Conservation (phyloP, 2,329 filamentous ascomycete species). For the Annulohypoxylon truncatum region DNA sequence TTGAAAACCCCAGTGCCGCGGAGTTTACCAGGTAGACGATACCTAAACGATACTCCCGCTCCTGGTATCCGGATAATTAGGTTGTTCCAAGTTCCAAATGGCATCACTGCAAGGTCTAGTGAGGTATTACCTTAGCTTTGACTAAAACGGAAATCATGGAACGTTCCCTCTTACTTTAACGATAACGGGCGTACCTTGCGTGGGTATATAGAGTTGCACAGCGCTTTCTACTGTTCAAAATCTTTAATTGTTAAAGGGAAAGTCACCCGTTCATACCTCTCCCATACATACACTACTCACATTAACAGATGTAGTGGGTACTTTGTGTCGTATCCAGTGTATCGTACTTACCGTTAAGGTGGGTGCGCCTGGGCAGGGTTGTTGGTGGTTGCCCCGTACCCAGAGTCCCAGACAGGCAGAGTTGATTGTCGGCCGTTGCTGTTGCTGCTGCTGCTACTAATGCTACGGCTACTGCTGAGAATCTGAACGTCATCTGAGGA, state of each 20-base stretch:
- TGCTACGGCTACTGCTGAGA: slow-evolving; percentile 6
- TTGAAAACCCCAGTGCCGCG: slow-evolving; percentile 9
- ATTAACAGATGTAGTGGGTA: neutral
- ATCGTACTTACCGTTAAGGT: neutral
- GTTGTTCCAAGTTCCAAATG: slow-evolving; percentile 9
- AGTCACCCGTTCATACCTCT: neutral
- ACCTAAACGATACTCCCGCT: neutral
- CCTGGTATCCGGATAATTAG: slow-evolving; percentile 23
- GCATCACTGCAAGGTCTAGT: slow-evolving; percentile 19
- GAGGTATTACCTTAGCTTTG: slow-evolving; percentile 11
- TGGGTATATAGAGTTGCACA: neutral
- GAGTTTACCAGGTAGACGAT: neutral
- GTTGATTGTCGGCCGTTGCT: slow-evolving; percentile 22
- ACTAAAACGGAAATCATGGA: slow-evolving; percentile 11
- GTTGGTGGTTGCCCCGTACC: slow-evolving; percentile 23
- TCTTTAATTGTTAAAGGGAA: neutral
- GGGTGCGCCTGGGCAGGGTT: slow-evolving; percentile 1
- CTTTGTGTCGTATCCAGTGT: neutral
- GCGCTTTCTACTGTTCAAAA: neutral
- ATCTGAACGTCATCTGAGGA: slow-evolving; percentile 40
- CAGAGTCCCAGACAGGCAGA: neutral
- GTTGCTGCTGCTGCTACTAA: slow-evolving; percentile 16
- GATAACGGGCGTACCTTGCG: neutral
- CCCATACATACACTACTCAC: neutral
- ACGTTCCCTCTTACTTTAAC: neutral